phyloP scores from a whole-genome alignment of 164 flowering plant genomes.

The Kalanchoe fedtschenkoi region DNA sequence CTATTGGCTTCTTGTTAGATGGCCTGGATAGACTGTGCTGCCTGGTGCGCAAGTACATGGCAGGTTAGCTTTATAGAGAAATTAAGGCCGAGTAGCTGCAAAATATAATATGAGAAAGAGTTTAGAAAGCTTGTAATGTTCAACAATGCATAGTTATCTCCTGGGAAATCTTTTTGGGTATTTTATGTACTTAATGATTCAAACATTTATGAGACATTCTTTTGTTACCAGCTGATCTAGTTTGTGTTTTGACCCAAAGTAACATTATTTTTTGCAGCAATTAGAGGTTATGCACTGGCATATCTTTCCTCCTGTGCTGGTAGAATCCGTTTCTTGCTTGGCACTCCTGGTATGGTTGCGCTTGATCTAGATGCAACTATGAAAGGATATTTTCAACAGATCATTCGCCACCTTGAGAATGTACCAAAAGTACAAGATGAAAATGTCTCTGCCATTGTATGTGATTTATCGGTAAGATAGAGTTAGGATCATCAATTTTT shows the following conservation, averaged over 20 bases:
- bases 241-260: not conserved
- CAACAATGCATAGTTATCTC: no score
- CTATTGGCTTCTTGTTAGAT: constrained; percentile 87
- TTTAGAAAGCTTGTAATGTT: no score
- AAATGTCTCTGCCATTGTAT: constrained; percentile 69
- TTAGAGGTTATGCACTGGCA: constrained; percentile 90
- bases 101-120: no score
- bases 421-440: constrained; percentile 92
- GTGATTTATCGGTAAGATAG: constrained; percentile 80
- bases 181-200: not conserved
- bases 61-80: constrained; percentile 37
- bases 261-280: constrained; percentile 47
- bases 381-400: constrained; percentile 77
- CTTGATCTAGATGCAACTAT: constrained; percentile 75
- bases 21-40: constrained; percentile 90
- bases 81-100: no score
- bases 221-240: not conserved
- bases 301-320: constrained; percentile 91
- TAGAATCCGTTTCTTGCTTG: constrained; percentile 84
- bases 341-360: constrained; percentile 98
- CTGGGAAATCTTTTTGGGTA: not conserved
- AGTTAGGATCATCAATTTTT: no score
- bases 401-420: constrained; percentile 81
- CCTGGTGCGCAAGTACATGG: constrained; percentile 90
- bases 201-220: not conserved